Evolutionary conservation across 495 filamentous ascomycete species (phyloP).

Genomic region (Hypoxylon intermedium): DNA sequence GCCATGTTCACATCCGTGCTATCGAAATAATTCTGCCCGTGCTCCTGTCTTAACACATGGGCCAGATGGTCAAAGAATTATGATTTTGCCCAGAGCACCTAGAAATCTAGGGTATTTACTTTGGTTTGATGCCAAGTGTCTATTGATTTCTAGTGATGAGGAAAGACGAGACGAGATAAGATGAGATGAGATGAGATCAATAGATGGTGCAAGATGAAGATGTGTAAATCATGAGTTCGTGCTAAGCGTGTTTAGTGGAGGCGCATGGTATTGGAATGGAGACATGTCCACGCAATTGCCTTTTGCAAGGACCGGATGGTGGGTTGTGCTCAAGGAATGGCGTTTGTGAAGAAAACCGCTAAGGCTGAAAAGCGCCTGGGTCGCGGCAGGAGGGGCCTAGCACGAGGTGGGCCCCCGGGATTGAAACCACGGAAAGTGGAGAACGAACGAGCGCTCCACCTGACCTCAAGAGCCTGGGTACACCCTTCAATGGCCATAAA

Average conservation of each 20-base stretch:
- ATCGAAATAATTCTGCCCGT: slow-evolving; percentile 15
- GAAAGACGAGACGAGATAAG: not conserved
- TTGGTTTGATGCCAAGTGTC: too few species aligned
- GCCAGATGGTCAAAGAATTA: too few species aligned
- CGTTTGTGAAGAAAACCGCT: slow-evolving; percentile 32
- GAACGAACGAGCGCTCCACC: not conserved
- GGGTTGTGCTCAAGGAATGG: slow-evolving; percentile 13
- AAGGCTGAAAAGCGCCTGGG: slow-evolving; percentile 38
- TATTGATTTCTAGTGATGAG: not conserved
- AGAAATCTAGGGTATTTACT: too few species aligned
- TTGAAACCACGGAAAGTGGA: slow-evolving; percentile 7
- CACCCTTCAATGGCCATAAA: too few species aligned
- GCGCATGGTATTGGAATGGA: not conserved
- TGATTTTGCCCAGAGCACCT: too few species aligned
- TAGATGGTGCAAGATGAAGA: slow-evolving; percentile 1
- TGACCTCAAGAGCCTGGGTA: slow-evolving; percentile 15
- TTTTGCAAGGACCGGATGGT: not conserved
- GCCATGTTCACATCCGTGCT: too few species aligned
- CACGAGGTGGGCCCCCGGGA: slow-evolving; percentile 10
- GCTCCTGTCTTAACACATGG: slow-evolving; percentile 12
- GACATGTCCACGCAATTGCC: slow-evolving; percentile 20
- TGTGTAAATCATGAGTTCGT: not conserved
- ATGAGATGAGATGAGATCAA: slow-evolving; percentile 3
- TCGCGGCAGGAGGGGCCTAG: slow-evolving; percentile 18
- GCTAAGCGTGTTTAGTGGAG: not conserved